Conservation (phyloP, 1,139 yeast genomes). For the Pneumocystis canis region DNA sequence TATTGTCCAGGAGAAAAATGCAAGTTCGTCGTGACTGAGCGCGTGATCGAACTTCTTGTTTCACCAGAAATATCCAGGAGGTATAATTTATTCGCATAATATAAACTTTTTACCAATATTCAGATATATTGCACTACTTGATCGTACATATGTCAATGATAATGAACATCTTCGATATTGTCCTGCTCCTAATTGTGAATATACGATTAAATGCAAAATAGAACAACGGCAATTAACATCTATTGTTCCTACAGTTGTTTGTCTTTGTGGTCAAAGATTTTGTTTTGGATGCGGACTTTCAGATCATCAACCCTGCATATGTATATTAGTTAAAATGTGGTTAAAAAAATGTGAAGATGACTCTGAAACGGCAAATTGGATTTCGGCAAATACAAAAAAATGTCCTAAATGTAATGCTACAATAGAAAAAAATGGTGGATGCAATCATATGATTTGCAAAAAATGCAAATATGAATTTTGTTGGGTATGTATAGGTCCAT, state of each 20-base stretch:
- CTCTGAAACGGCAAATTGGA: slow-evolving; percentile 81
- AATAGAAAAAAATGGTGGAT: slow-evolving; percentile 35
- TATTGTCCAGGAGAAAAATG: slow-evolving; percentile 48
- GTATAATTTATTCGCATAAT: not conserved
- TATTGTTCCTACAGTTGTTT: slow-evolving; percentile 49
- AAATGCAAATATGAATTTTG: slow-evolving; percentile 73
- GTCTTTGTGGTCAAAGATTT: slow-evolving; percentile 54
- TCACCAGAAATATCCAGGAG: slow-evolving; percentile 11
- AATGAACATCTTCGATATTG: slow-evolving; percentile 53
- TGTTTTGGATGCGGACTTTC: slow-evolving; percentile 58
- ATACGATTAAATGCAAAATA: slow-evolving; percentile 37
- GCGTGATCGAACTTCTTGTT: slow-evolving; percentile 28
- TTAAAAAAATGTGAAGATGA: slow-evolving; percentile 69
- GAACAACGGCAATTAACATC: slow-evolving; percentile 28
- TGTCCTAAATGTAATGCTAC: slow-evolving; percentile 41
- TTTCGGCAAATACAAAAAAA: slow-evolving; percentile 68
- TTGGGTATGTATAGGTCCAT: slow-evolving; percentile 76
- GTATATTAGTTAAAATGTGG: slow-evolving; percentile 60
- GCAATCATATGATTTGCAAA: slow-evolving; percentile 72
- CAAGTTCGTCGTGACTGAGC: slow-evolving; percentile 22
- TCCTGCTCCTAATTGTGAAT: slow-evolving; percentile 72
- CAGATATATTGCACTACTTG: slow-evolving; percentile 19
- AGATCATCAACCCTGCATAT: slow-evolving; percentile 74
- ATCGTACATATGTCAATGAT: slow-evolving; percentile 38
- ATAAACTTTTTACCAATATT: slow-evolving; percentile 4